phyloP scores from a whole-genome alignment of 2,329 filamentous ascomycete genomes.

The Aspergillus sp. region DNA sequence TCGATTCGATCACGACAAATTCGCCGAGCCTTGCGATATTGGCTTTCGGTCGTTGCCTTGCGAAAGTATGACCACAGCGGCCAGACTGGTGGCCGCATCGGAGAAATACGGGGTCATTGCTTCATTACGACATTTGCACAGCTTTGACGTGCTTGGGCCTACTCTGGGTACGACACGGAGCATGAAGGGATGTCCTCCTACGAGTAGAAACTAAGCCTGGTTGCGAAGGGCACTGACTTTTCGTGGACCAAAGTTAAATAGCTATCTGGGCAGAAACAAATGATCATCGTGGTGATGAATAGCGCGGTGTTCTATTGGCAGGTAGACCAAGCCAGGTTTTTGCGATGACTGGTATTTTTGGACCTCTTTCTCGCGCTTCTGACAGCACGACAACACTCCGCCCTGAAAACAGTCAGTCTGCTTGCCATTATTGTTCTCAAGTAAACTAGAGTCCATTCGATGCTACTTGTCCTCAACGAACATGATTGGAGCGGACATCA shows the following conservation, averaged over 20 bases:
- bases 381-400: no score
- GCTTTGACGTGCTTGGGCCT: slow-evolving; percentile 1
- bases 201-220: background rate
- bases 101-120: background rate
- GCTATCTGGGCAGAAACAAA: no score
- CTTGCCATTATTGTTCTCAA: background rate
- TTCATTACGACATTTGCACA: slow-evolving; percentile 1
- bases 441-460: background rate
- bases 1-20: slow-evolving; percentile 6
- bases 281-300: no score
- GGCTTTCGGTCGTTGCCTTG: background rate
- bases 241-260: no score
- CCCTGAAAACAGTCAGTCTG: no score
- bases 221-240: no score
- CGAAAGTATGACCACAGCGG: background rate
- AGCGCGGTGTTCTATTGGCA: no score
- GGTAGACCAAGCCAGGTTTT: no score
- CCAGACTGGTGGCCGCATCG: background rate
- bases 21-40: slow-evolving; percentile 7
- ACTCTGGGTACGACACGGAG: background rate
- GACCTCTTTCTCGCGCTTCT: no score
- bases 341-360: no score
- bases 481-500: background rate
- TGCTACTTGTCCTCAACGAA: background rate
- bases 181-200: background rate